Evolutionary conservation across 352 stramenopile genomes (phyloP).

Genomic region (Ophiocytium majus): DNA sequence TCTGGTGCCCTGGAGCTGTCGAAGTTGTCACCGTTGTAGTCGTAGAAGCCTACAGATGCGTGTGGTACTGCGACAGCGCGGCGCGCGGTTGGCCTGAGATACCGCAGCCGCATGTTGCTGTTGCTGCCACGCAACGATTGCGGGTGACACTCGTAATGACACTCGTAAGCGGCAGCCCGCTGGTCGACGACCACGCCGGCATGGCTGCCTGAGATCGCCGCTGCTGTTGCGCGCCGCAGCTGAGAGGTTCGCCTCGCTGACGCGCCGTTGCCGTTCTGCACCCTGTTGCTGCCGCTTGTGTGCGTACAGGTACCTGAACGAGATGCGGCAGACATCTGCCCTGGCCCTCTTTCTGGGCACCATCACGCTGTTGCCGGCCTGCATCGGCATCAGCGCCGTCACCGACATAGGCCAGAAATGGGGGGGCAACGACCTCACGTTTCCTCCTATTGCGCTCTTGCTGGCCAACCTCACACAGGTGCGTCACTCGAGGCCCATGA

Average conservation of each 20-base stretch:
- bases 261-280: neutral
- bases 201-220: neutral
- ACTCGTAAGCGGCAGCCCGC: too few species aligned
- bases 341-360: neutral
- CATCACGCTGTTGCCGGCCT: neutral
- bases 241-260: neutral
- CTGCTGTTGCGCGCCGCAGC: neutral
- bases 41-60: too few species aligned
- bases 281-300: neutral
- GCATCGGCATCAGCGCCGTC: slow-evolving; percentile 3
- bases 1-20: too few species aligned
- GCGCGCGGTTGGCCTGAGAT: too few species aligned
- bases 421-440: neutral
- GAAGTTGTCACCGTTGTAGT: too few species aligned
- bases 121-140: too few species aligned
- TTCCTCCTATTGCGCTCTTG: neutral
- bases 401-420: slow-evolving; percentile 12
- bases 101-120: too few species aligned
- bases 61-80: too few species aligned
- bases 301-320: neutral
- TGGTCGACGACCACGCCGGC: too few species aligned
- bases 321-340: neutral
- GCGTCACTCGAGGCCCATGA: too few species aligned
- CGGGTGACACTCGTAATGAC: neutral
- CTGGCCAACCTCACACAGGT: slow-evolving; percentile 18